Conservation (phyloP, 2,329 filamentous ascomycete genomes). For the Akanthomyces dipterigenus region DNA sequence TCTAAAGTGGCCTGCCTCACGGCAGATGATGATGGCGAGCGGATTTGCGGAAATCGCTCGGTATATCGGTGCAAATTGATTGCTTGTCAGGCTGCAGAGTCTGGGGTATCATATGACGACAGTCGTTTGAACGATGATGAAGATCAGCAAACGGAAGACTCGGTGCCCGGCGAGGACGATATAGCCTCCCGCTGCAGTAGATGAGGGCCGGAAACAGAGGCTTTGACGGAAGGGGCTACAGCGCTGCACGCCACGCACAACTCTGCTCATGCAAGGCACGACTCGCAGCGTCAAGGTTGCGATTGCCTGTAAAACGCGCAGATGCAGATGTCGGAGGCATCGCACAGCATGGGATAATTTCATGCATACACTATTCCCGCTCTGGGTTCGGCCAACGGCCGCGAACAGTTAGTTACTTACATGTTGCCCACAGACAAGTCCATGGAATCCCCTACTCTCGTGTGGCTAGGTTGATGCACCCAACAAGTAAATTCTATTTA, state of each 20-base stretch:
- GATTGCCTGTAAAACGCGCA: not conserved
- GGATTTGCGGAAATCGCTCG: constrained; percentile 1
- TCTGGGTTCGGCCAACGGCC: not conserved
- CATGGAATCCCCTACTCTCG: not conserved
- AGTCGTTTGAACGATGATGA: not conserved
- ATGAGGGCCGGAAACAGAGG: not conserved
- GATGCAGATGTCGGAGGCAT: not conserved
- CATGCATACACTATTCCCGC: not conserved
- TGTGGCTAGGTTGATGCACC: too few species aligned
- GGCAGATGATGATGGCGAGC: not conserved
- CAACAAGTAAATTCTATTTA: too few species aligned
- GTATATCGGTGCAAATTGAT: constrained; percentile 2
- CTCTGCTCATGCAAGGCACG: not conserved
- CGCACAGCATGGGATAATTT: not conserved
- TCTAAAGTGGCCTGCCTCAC: not conserved
- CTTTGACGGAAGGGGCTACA: not conserved
- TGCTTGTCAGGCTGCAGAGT: not conserved
- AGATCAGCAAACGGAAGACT: not conserved
- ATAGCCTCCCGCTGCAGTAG: not conserved
- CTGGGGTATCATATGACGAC: not conserved
- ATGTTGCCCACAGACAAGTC: not conserved
- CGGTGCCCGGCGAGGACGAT: not conserved
- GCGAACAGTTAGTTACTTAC: not conserved
- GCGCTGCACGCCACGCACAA: not conserved
- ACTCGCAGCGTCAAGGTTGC: not conserved